A percentile compares a stretch with the other conserved stretches of the same genome.
Conservation (phyloP, 805 yeast genomes). For the Candida incommunis region DNA sequence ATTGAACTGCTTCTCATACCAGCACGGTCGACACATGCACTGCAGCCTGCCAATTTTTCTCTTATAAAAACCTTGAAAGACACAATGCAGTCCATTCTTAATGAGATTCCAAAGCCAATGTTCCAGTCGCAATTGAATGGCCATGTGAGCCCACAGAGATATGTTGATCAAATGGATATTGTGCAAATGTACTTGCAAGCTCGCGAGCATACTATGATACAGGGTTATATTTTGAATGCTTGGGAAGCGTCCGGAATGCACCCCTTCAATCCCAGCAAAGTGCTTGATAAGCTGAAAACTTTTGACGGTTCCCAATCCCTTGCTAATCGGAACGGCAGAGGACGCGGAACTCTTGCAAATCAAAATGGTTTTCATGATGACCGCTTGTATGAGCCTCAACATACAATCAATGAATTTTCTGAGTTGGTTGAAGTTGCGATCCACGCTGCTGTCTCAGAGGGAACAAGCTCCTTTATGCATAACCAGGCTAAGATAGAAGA, state of each 20-base stretch:
- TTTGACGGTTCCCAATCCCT: no score
- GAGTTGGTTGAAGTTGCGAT: not conserved
- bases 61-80: not conserved
- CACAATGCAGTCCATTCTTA: not conserved
- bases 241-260: constrained; percentile 1
- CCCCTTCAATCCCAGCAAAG: not conserved
- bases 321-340: not conserved
- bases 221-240: not conserved
- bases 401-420: not conserved
- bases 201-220: not conserved
- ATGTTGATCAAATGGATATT: not conserved
- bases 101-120: not conserved
- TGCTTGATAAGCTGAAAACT: not conserved
- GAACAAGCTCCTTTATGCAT: not conserved
- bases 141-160: not conserved
- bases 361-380: not conserved
- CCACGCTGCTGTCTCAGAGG: constrained; percentile 1
- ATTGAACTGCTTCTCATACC: not conserved
- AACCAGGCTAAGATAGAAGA: not conserved
- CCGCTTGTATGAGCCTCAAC: not conserved
- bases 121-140: not conserved
- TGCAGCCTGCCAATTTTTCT: not conserved
- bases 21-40: not conserved
- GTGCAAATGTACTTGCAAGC: not conserved
- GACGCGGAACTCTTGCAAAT: not conserved